Evolutionary conservation across 2,329 filamentous ascomycete genomes (phyloP).

Genomic region (Hymenoscyphus repandus): DNA sequence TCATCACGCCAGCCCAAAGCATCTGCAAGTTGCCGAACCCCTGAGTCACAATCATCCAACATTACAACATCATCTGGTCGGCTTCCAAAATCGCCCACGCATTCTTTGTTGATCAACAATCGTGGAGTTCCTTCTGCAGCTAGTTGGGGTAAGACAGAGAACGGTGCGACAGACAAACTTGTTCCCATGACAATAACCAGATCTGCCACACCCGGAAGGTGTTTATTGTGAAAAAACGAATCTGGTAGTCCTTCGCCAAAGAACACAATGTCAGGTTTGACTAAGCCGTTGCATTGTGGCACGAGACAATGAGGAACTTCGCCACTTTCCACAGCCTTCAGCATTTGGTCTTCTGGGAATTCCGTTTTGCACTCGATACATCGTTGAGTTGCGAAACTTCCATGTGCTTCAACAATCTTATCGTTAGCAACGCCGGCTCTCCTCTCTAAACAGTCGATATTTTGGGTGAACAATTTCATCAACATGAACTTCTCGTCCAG

Average conservation of each 20-base stretch:
- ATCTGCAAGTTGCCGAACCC: slow-evolving; percentile 72
- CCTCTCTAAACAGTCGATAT: slow-evolving; percentile 93
- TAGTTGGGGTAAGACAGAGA: slow-evolving; percentile 70
- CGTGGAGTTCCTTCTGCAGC: slow-evolving; percentile 61
- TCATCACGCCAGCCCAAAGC: slow-evolving; percentile 83
- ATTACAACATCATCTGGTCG: slow-evolving; percentile 79
- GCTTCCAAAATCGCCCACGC: slow-evolving; percentile 72
- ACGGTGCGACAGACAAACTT: slow-evolving; percentile 81
- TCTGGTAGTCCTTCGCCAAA: slow-evolving; percentile 70
- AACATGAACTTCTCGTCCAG: slow-evolving; percentile 75
- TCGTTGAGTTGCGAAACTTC: slow-evolving; percentile 84
- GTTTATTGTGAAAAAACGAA: slow-evolving; percentile 56
- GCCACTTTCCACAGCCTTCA: slow-evolving; percentile 57
- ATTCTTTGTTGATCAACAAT: slow-evolving; percentile 81
- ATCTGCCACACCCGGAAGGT: slow-evolving; percentile 59
- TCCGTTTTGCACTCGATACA: slow-evolving; percentile 80
- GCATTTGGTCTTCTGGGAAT: slow-evolving; percentile 73
- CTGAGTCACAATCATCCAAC: slow-evolving; percentile 77
- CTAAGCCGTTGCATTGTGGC: slow-evolving; percentile 63
- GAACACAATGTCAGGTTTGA: slow-evolving; percentile 78
- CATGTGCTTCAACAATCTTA: slow-evolving; percentile 87
- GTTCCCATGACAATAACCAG: slow-evolving; percentile 84
- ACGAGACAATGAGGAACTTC: slow-evolving; percentile 65
- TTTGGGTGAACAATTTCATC: slow-evolving; percentile 89
- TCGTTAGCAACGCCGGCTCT: slow-evolving; percentile 76